Evolutionary conservation across 2,329 filamentous ascomycete species (phyloP), one percentile per base, ranked within the genome.

Genomic region (Penicillium paneum): DNA sequence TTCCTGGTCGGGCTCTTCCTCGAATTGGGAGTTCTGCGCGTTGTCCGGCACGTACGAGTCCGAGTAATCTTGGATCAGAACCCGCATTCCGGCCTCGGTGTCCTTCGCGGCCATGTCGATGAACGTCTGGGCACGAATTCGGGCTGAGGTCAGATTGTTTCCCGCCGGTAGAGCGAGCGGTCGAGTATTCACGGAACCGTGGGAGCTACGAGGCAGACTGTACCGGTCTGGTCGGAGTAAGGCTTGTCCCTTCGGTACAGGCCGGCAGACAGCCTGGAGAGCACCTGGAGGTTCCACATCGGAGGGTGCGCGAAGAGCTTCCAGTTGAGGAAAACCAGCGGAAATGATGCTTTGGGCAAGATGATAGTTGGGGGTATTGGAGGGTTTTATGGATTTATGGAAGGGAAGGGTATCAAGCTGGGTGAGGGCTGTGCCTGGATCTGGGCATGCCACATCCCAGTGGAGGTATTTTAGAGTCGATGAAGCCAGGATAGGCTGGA

Each of bases 391-490:
- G 7, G 69, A 62, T 32, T 70, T 69, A 10, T 68, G 64, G 54
- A 74, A 74, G 5, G 74, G 72, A 32, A 67, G 63, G 17, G 63
- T 69, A 49, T 75, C 72, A n/a, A 74, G 61, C 52, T 69, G 67
- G 40, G 67, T 71, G 34, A 75, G 67, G 11, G 71, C 70, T 31
- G 68, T 67, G 34, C 62, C 64, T 15, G 71, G 65, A 42, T 75
- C 68, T 13, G 73, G 72, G 45, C 73, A 71, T 5, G 71, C 70
- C 34, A 78, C 65, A 61, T 85, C 83, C 82, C 83, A 85, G 62
- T 86, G 83, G 3, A 86, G 67, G 56, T 76, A 77, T 50, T 72
- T 71, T 11, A 85, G 70, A n/a, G 69, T 76, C 3, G 69, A 66
- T 0, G 81, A 83, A 6, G 74, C 74, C 28, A 85, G 72, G 11